Percentiles rank a stretch among this genome's conserved stretches.
Conservation (phyloP, 495 filamentous ascomycete genomes). For the Pyronema domesticum region DNA sequence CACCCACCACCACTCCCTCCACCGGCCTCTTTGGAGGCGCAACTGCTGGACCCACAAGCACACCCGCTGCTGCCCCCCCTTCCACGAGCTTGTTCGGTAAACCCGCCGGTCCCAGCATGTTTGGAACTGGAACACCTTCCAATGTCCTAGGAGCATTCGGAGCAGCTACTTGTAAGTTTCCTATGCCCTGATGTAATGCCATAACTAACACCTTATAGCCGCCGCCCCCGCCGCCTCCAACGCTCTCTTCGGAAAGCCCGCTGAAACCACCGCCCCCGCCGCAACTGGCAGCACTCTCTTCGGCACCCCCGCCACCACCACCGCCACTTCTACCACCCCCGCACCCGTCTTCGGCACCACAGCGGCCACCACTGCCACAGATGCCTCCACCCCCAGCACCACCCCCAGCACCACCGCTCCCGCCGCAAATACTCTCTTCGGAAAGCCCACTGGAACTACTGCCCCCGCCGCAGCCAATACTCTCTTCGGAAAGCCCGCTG, state of each 20-base stretch:
- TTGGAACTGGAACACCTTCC: neutral
- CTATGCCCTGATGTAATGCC: conserved; percentile 2
- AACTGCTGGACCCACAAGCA: neutral
- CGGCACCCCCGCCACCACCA: neutral
- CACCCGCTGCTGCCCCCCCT: no score
- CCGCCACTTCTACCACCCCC: neutral
- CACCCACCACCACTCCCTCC: neutral
- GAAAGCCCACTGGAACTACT: neutral
- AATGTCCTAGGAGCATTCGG: neutral
- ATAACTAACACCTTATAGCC: conserved; percentile 1
- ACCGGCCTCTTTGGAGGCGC: conserved; percentile 7
- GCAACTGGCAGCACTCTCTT: neutral
- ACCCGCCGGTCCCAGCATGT: conserved; percentile 7
- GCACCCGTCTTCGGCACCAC: conserved; percentile 7
- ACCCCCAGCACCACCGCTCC: conserved; percentile 6
- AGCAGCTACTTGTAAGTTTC: neutral
- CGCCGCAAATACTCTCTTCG: conserved; percentile 1
- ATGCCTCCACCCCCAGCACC: conserved; percentile 5
- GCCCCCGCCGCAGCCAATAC: neutral
- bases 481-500: conserved; percentile 1
- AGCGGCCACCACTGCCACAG: neutral
- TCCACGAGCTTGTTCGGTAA: no score
- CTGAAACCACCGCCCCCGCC: neutral
- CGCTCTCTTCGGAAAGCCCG: conserved; percentile 9
- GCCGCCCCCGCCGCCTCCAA: conserved; percentile 3